Evolutionary conservation across 306 rosid species (phyloP).

Genomic region (Cyclanthera cordifolia): DNA sequence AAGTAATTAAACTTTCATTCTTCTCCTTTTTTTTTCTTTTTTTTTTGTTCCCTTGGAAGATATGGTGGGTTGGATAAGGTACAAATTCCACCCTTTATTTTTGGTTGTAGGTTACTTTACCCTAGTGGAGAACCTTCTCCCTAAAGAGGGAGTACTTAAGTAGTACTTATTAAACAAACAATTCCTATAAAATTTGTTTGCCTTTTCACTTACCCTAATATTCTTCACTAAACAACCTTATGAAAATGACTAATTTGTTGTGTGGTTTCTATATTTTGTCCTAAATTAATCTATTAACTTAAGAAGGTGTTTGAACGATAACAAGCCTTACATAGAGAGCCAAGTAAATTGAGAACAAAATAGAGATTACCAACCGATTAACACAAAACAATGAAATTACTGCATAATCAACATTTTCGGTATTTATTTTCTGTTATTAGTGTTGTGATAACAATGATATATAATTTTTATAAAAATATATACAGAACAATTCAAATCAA

Average conservation of each 20-base stretch:
- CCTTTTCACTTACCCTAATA: neutral
- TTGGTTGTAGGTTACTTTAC: slow-evolving; percentile 1
- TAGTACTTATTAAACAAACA: neutral
- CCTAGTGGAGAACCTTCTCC: neutral
- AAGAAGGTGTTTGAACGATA: too few species aligned
- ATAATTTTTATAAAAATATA: too few species aligned
- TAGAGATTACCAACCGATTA: too few species aligned
- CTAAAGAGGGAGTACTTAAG: neutral
- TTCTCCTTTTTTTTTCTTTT: neutral
- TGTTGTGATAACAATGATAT: too few species aligned
- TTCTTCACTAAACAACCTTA: neutral
- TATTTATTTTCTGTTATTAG: too few species aligned
- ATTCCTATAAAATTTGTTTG: neutral
- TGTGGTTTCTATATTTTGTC: neutral
- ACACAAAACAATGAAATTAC: too few species aligned
- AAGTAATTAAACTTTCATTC: neutral
- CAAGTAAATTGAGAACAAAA: too few species aligned
- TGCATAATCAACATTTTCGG: too few species aligned
- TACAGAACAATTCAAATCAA: too few species aligned
- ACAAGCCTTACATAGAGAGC: too few species aligned
- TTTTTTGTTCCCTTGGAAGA: neutral
- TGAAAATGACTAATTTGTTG: neutral
- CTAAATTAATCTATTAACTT: too few species aligned
- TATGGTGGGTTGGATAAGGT: neutral
- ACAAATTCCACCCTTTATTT: neutral